These are phyloP conservation scores for Psilocybe cubensis DNA, from an alignment of 768 basidiomycete species.

Conservation along the genomic window DNA sequence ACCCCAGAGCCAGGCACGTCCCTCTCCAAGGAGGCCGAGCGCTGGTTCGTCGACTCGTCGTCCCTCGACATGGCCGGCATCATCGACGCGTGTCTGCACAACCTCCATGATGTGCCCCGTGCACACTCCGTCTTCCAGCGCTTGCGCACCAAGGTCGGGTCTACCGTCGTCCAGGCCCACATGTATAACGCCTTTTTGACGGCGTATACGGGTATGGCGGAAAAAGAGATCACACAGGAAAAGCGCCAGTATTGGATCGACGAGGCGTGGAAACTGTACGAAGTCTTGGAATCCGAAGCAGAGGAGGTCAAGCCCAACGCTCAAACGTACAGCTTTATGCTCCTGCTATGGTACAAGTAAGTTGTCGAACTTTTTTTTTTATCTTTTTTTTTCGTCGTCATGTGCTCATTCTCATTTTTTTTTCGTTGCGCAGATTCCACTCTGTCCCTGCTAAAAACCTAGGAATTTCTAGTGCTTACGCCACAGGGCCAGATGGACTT, in stretches of 20 bases:
- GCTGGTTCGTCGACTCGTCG: conserved; percentile 65
- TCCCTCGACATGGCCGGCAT: conserved; percentile 75
- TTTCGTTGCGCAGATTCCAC: background rate
- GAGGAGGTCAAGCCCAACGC: conserved; percentile 56
- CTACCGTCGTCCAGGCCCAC: conserved; percentile 39
- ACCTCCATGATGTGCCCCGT: conserved; percentile 74
- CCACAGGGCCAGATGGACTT: conserved; percentile 31
- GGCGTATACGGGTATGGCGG: conserved; percentile 65
- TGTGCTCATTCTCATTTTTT: background rate
- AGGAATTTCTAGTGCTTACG: background rate
- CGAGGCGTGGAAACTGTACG: conserved; percentile 63
- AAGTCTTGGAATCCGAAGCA: conserved; percentile 50
- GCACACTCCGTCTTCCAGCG: conserved; percentile 75
- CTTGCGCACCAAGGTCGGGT: conserved; percentile 44
- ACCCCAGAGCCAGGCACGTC: conserved; percentile 58
- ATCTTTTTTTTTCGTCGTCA: background rate
- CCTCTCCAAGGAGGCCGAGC: conserved; percentile 40
- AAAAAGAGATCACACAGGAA: conserved; percentile 38
- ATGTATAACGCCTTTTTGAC: conserved; percentile 72
- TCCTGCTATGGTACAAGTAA: conserved; percentile 60
- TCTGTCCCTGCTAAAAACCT: too few species aligned
- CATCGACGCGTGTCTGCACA: conserved; percentile 83
- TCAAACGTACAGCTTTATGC: conserved; percentile 71
- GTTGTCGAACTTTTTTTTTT: conserved; percentile 16
- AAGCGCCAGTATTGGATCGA: conserved; percentile 61